phyloP scores from a whole-genome alignment of 306 rosid genomes.

The Citrullus mucosospermus region DNA sequence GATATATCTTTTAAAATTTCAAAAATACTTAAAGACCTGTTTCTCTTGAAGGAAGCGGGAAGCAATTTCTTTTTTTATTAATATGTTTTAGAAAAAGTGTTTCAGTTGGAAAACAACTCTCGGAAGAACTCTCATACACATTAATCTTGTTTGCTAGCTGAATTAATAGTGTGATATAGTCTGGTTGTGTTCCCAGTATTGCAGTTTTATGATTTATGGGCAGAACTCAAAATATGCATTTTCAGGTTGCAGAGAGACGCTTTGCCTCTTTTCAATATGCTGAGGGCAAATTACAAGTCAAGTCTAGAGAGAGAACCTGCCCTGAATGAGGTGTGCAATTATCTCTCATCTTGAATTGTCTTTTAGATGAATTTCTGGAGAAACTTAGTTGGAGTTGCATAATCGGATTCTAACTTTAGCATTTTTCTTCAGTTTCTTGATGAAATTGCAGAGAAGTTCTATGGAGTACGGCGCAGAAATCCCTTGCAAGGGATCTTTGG shows the following conservation, averaged over 20 bases:
- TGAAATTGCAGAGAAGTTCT: slow-evolving; percentile 72
- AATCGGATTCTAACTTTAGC: slow-evolving; percentile 19
- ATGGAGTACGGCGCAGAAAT: slow-evolving; percentile 66
- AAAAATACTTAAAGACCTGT: neutral
- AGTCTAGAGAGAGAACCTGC: slow-evolving; percentile 69
- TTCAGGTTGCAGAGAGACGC: slow-evolving; percentile 93
- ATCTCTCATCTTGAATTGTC: neutral
- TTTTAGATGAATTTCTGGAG: slow-evolving; percentile 6
- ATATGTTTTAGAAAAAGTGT: neutral
- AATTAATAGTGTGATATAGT: neutral
- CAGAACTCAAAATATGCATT: neutral
- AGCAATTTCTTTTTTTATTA: neutral
- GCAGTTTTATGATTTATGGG: neutral
- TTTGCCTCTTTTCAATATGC: slow-evolving; percentile 74
- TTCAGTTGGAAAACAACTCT: neutral
- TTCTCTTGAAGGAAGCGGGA: neutral
- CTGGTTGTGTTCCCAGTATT: neutral
- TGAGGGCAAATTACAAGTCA: slow-evolving; percentile 52
- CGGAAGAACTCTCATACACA: neutral
- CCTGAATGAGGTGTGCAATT: slow-evolving; percentile 53
- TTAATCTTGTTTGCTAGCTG: neutral
- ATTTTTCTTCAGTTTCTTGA: slow-evolving; percentile 65
- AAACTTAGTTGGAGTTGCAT: neutral
- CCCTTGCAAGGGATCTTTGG: slow-evolving; percentile 90
- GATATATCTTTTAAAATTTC: neutral